Evolutionary conservation across 2,329 filamentous ascomycete species (phyloP).

Genomic region (Beauveria pseudobassiana): DNA sequence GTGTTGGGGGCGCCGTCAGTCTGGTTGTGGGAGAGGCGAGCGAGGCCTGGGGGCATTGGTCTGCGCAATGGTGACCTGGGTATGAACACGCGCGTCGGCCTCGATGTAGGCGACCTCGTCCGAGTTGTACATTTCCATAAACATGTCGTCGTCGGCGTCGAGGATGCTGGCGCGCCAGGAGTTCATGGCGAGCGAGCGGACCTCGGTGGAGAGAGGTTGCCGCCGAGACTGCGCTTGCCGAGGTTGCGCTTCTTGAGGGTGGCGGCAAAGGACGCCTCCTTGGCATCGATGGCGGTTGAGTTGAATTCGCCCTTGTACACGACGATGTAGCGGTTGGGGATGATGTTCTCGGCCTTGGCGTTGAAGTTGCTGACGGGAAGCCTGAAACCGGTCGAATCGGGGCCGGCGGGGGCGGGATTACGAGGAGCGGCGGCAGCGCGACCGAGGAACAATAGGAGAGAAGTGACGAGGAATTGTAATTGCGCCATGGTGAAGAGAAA

Average conservation of each 20-base stretch:
- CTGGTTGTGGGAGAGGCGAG: slow-evolving; percentile 41
- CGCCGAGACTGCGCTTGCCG: slow-evolving; percentile 40
- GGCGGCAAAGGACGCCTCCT: slow-evolving; percentile 40
- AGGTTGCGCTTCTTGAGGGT: slow-evolving; percentile 51
- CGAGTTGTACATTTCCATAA: slow-evolving; percentile 40
- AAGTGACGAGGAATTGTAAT: background rate
- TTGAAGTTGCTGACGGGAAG: slow-evolving; percentile 47
- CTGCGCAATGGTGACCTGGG: slow-evolving; percentile 40
- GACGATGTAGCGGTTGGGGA: slow-evolving; percentile 55
- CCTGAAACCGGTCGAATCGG: slow-evolving; percentile 22
- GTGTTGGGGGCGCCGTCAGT: slow-evolving; percentile 19
- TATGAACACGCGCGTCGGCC: slow-evolving; percentile 42
- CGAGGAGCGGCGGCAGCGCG: slow-evolving; percentile 22
- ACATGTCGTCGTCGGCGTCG: slow-evolving; percentile 43
- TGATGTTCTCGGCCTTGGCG: slow-evolving; percentile 36
- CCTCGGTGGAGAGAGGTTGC: slow-evolving; percentile 39
- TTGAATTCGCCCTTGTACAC: slow-evolving; percentile 52
- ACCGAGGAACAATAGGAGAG: slow-evolving; percentile 4
- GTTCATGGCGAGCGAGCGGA: slow-evolving; percentile 39
- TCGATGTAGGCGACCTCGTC: slow-evolving; percentile 46
- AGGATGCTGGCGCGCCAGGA: slow-evolving; percentile 47
- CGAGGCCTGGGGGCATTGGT: slow-evolving; percentile 43
- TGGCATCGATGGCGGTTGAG: slow-evolving; percentile 39
- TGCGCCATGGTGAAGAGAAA: slow-evolving; percentile 4
- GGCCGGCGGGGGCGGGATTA: slow-evolving; percentile 11